phyloP scores from a whole-genome alignment of 768 basidiomycete species.

The Infundibulicybe gibba region DNA sequence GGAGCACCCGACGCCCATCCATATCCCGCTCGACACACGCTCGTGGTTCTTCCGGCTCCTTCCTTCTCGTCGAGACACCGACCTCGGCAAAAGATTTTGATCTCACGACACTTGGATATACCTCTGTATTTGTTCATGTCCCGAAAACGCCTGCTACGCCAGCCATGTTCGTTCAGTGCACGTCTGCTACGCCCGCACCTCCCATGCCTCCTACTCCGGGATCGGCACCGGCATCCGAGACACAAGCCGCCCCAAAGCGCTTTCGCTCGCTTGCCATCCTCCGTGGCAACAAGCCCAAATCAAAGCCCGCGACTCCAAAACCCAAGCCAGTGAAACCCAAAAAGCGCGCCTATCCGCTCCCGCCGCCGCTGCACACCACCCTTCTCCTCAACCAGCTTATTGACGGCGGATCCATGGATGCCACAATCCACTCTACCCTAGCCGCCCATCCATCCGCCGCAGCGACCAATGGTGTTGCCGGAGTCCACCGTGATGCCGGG shows the following conservation, averaged over 20 bases:
- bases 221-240: slow-evolving; percentile 5
- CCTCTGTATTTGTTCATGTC: slow-evolving; percentile 60
- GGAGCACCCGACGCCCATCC: slow-evolving; percentile 22
- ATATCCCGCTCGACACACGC: slow-evolving; percentile 26
- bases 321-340: slow-evolving; percentile 35
- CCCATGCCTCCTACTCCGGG: slow-evolving; percentile 11
- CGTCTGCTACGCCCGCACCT: slow-evolving; percentile 16
- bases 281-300: slow-evolving; percentile 22
- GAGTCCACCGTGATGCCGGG: slow-evolving; percentile 60
- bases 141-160: slow-evolving; percentile 47
- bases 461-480: slow-evolving; percentile 23
- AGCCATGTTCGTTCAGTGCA: slow-evolving; percentile 24
- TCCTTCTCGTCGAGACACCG: slow-evolving; percentile 40
- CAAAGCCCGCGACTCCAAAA: slow-evolving; percentile 15
- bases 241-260: slow-evolving; percentile 30
- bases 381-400: slow-evolving; percentile 67
- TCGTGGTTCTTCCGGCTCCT: slow-evolving; percentile 42
- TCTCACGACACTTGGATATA: slow-evolving; percentile 61
- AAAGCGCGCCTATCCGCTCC: slow-evolving; percentile 42
- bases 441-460: slow-evolving; percentile 48
- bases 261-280: slow-evolving; percentile 53
- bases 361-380: slow-evolving; percentile 59
- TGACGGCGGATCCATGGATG: slow-evolving; percentile 59
- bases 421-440: slow-evolving; percentile 51
- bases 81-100: slow-evolving; percentile 50